Evolutionary conservation across 352 stramenopile genomes (phyloP).

Genomic region (Phytophthora constricta): DNA sequence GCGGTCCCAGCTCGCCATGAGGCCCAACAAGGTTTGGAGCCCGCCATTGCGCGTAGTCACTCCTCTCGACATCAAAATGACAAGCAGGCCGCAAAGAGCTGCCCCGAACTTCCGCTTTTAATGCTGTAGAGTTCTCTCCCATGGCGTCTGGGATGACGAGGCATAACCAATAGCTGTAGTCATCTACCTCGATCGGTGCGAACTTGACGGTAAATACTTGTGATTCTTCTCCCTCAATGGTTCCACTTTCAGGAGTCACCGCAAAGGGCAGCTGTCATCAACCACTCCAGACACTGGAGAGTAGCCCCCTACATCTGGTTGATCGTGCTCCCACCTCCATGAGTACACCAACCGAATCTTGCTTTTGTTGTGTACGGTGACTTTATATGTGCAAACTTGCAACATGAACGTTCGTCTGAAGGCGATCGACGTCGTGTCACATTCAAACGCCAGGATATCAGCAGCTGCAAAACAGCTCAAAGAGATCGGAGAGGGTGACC

Average conservation of each 20-base stretch:
- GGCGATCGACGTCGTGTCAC: slow-evolving; percentile 57
- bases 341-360: slow-evolving; percentile 66
- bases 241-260: slow-evolving; percentile 69
- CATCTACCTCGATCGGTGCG: slow-evolving; percentile 91
- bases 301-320: slow-evolving; percentile 13
- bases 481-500: slow-evolving; percentile 39
- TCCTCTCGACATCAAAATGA: slow-evolving; percentile 93
- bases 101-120: slow-evolving; percentile 73
- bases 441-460: slow-evolving; percentile 65
- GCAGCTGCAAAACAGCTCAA: slow-evolving; percentile 75
- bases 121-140: slow-evolving; percentile 8
- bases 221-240: slow-evolving; percentile 58
- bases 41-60: slow-evolving; percentile 87
- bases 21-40: slow-evolving; percentile 77
- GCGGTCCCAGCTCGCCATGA: slow-evolving; percentile 74
- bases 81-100: slow-evolving; percentile 88
- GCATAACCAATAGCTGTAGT: slow-evolving; percentile 77
- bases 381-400: slow-evolving; percentile 79
- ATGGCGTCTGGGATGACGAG: slow-evolving; percentile 35
- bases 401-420: slow-evolving; percentile 91
- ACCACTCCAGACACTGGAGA: slow-evolving; percentile 11
- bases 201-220: slow-evolving; percentile 90
- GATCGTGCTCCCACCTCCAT: slow-evolving; percentile 60
- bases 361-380: slow-evolving; percentile 74
- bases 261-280: slow-evolving; percentile 83